These are phyloP conservation scores for Mucor circinelloides DNA, from an alignment of 371 early-diverging fungal species.

Conservation along the genomic window DNA sequence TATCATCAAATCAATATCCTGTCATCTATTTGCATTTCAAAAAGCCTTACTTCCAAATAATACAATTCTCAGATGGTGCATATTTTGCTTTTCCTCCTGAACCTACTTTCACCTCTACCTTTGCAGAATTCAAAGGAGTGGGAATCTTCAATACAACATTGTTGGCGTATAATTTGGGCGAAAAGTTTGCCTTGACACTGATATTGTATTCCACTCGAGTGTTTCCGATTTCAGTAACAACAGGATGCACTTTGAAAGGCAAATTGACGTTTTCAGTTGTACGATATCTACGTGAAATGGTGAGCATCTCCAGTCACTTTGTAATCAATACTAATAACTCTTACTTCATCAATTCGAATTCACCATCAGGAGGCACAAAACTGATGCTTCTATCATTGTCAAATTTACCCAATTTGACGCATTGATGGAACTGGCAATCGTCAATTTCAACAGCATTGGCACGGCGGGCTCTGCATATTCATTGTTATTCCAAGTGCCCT, in stretches of 20 bases:
- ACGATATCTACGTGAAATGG: slow-evolving; percentile 62
- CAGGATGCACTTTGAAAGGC: slow-evolving; percentile 86
- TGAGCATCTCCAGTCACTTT: not conserved
- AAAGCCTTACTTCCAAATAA: slow-evolving; percentile 81
- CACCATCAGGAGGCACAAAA: slow-evolving; percentile 98
- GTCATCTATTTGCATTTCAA: not conserved
- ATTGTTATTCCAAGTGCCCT: not conserved
- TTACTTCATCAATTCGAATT: slow-evolving; percentile 91
- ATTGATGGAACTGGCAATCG: slow-evolving; percentile 93
- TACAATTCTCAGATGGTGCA: slow-evolving; percentile 80
- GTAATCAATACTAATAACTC: not conserved
- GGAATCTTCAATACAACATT: slow-evolving; percentile 84
- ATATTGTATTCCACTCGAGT: slow-evolving; percentile 82
- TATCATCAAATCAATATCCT: not conserved
- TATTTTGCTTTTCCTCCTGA: slow-evolving; percentile 86
- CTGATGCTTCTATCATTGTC: slow-evolving; percentile 86
- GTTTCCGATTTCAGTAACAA: slow-evolving; percentile 78
- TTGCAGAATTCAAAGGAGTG: slow-evolving; percentile 81
- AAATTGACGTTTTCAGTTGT: slow-evolving; percentile 86
- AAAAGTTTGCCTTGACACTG: slow-evolving; percentile 75
- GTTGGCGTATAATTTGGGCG: slow-evolving; percentile 77
- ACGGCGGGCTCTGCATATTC: slow-evolving; percentile 37
- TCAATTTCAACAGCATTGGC: slow-evolving; percentile 82
- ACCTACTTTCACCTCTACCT: slow-evolving; percentile 68
- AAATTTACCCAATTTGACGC: slow-evolving; percentile 84